Base-by-base conservation (phyloP, 257 asterid species). In the Henckelia pumila region DNA sequence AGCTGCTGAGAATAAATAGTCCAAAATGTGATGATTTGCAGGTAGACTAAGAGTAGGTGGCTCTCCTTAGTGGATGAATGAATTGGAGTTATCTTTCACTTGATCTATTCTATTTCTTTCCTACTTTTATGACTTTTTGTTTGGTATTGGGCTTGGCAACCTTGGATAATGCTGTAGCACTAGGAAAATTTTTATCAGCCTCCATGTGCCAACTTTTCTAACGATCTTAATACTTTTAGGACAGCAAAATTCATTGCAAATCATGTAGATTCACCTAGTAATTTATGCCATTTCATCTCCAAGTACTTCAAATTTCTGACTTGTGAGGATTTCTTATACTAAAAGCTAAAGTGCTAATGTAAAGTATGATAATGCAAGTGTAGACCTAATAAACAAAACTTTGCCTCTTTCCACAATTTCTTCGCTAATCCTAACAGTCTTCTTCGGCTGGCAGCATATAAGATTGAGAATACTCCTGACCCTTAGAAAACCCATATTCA, bases 11-110 rank as follows among this genome's bases (percentile, higher is more conserved):
- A 32, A 35, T 20, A 29, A 74, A 66, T 71, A 77, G 78, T 76
- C 72, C 63, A 55, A 44, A 70, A 63, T 25, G 86, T 76, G 66
- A 89, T 89, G 89, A 89, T 89, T 80, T 83, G 81, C 70, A 79
- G 52, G 69, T 71, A 73, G 94, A 86, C 88, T 77, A 59, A 3
- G n/a, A 59, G 75, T 60, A 32, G 75, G 73, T 67, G 87, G 81
- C 30, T 58, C 61, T 35, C 26, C 25, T 72, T 72, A 83, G 89
- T 81, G 93, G 89, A 80, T 65, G 78, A 72, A 64, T 84, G 90
- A 80, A 76, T 79, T 72, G 86, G 82, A 78, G 72, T 78, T 73
- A 69, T 78, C 81, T 76, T 76, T 73, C 73, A 72, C 71, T 30
- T 19, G 75, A 61, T 29, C 57, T 17, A 40, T 29, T 37, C 7